These are phyloP conservation scores for Pleurotus sapidus DNA, from an alignment of 768 basidiomycete genomes.

Conservation along the genomic window DNA sequence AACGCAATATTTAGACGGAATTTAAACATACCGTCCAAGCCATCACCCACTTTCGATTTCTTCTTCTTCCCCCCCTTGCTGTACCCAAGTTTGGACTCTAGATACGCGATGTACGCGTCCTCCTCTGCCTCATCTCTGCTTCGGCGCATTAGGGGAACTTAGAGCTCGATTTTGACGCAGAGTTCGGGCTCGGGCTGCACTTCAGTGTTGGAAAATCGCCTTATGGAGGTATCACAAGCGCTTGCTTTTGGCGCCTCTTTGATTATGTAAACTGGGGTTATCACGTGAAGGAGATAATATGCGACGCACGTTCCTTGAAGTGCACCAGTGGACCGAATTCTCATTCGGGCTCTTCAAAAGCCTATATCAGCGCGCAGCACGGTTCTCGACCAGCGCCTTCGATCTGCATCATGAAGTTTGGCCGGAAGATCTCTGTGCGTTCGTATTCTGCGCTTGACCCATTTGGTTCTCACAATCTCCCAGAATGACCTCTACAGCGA, in stretches of 20 bases:
- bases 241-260: too few relatives aligned
- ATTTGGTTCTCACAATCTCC: background rate
- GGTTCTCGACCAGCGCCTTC: too few relatives aligned
- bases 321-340: too few relatives aligned
- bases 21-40: conserved; percentile 65
- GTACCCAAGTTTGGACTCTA: conserved; percentile 77
- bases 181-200: too few relatives aligned
- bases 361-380: too few relatives aligned
- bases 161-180: too few relatives aligned
- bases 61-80: conserved; percentile 39
- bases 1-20: background rate
- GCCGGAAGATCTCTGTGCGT: conserved; percentile 69
- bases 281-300: too few relatives aligned
- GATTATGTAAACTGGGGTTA: too few relatives aligned
- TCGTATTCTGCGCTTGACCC: background rate
- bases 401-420: conserved; percentile 66
- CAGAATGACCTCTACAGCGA: conserved; percentile 85
- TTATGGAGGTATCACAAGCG: too few relatives aligned
- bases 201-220: too few relatives aligned
- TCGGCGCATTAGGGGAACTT: conserved; percentile 17
- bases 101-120: conserved; percentile 80
- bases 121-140: conserved; percentile 59
- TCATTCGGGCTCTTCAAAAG: too few relatives aligned
- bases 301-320: too few relatives aligned
- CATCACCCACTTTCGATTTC: conserved; percentile 63